phyloP scores from a whole-genome alignment of 2,329 filamentous ascomycete species.

The Septoria linicola region DNA sequence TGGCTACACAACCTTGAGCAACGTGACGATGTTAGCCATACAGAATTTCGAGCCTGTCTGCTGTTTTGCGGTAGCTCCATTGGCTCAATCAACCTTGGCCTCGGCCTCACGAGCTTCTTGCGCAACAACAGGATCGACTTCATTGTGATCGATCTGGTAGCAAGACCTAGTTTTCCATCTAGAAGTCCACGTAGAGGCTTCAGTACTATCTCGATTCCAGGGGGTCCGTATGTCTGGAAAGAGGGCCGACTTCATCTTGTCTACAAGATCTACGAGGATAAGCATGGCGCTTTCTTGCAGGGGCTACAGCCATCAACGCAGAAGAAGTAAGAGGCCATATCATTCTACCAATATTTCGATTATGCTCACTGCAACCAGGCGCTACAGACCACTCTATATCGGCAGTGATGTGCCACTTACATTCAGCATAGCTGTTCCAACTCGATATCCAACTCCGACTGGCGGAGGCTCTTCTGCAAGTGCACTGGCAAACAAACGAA shows the following conservation, averaged over 20 bases:
- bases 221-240: slow-evolving; percentile 2
- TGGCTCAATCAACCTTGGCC: not conserved
- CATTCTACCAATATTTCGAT: not conserved
- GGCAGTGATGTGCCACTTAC: not conserved
- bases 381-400: not conserved
- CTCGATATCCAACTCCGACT: not conserved
- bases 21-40: slow-evolving; percentile 2
- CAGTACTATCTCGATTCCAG: not conserved
- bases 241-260: not conserved
- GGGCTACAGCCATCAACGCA: not conserved
- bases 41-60: not conserved
- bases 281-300: not conserved
- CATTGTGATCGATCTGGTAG: not conserved
- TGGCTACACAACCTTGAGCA: slow-evolving; percentile 1
- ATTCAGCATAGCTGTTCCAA: not conserved
- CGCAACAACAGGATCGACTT: not conserved
- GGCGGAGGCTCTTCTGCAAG: not conserved
- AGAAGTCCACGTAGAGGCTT: not conserved
- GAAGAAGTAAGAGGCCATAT: not conserved
- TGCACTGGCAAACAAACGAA: slow-evolving; percentile 9
- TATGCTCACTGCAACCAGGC: not conserved
- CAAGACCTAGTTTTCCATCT: not conserved
- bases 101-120: not conserved
- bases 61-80: not conserved
- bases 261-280: slow-evolving; percentile 1